Conservation (phyloP, 306 rosid species). For the Gastrolobium bilobum region DNA sequence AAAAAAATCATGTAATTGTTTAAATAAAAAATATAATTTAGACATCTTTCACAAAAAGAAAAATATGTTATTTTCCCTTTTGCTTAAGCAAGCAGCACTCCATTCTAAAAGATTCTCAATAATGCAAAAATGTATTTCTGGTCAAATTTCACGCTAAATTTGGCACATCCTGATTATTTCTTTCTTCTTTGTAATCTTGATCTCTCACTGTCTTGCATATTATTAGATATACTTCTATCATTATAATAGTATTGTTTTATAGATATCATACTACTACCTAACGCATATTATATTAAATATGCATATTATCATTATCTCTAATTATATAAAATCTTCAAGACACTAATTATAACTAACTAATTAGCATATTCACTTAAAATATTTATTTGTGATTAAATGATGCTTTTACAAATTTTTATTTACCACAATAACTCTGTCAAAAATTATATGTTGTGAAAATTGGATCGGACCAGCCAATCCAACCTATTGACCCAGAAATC, state of each 20-base stretch:
- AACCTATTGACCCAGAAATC: no score
- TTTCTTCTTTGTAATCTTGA: neutral
- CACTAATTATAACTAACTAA: neutral
- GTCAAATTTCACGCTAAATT: constrained; percentile 12
- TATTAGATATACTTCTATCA: neutral
- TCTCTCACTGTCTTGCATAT: neutral
- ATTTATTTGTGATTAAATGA: neutral
- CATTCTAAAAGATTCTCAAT: neutral
- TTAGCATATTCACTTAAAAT: neutral
- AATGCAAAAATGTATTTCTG: neutral
- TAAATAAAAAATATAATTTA: no score
- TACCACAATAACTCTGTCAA: no score
- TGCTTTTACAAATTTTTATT: neutral
- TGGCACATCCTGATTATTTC: neutral
- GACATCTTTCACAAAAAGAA: no score
- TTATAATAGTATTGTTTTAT: no score
- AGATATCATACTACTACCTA: neutral
- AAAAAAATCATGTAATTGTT: no score
- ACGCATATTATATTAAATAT: neutral
- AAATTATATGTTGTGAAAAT: no score
- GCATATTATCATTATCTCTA: neutral
- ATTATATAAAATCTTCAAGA: neutral
- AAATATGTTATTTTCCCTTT: no score
- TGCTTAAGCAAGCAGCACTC: neutral
- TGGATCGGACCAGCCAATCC: no score